Evolutionary conservation across 257 asterid species (phyloP).

Genomic region (Anisodus acutangulus): DNA sequence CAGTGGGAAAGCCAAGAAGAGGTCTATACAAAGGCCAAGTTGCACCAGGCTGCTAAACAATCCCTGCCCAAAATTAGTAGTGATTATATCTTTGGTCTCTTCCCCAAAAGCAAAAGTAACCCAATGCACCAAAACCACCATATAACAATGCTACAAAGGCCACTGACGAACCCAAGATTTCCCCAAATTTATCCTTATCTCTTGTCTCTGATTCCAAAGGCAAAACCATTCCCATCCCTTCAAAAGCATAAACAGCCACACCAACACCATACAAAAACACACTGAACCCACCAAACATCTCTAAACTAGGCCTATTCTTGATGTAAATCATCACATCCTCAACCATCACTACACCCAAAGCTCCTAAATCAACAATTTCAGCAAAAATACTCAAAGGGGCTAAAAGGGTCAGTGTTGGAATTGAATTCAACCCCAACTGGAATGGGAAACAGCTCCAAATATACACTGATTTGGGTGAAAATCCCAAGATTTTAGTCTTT

Average conservation of each 20-base stretch:
- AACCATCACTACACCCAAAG: conserved; percentile 39
- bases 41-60: conserved; percentile 32
- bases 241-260: conserved; percentile 36
- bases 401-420: conserved; percentile 36
- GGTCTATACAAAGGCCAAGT: conserved; percentile 33
- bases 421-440: conserved; percentile 39
- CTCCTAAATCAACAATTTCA: conserved; percentile 37
- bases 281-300: conserved; percentile 33
- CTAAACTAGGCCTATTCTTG: conserved; percentile 32
- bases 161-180: conserved; percentile 33
- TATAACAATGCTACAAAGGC: conserved; percentile 31
- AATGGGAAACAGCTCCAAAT: conserved; percentile 35
- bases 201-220: conserved; percentile 40
- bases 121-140: conserved; percentile 34
- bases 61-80: conserved; percentile 34
- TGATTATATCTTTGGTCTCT: conserved; percentile 39
- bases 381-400: conserved; percentile 42
- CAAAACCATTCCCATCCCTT: conserved; percentile 37
- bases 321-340: conserved; percentile 31
- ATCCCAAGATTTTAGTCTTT: conserved; percentile 28
- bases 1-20: conserved; percentile 38
- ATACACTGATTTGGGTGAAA: conserved; percentile 32
- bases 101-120: conserved; percentile 40
- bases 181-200: conserved; percentile 35
- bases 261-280: conserved; percentile 36